These are phyloP conservation scores for Umbelopsis ramanniana DNA, from an alignment of 192 early-diverging fungal genomes.

Conservation along the genomic window DNA sequence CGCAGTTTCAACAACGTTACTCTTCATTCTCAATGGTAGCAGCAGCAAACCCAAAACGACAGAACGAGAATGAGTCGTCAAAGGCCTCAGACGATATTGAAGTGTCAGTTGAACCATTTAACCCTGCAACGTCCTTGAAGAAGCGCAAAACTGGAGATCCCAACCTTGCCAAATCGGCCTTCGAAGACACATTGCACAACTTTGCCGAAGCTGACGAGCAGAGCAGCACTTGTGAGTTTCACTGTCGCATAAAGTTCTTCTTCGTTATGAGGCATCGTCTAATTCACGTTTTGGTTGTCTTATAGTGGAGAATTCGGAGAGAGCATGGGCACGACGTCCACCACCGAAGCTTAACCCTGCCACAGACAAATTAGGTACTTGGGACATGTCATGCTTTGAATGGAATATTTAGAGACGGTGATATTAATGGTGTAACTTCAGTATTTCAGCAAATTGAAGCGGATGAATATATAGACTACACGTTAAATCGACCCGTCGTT, in stretches of 20 bases:
- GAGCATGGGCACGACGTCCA: conserved; percentile 42
- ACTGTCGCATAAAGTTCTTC: too few relatives aligned
- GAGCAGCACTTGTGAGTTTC: not conserved
- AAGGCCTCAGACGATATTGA: not conserved
- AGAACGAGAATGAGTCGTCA: conserved; percentile 5
- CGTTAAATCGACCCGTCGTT: conserved; percentile 58
- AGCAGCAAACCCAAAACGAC: not conserved
- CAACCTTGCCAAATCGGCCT: conserved; percentile 7
- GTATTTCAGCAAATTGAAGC: conserved; percentile 98
- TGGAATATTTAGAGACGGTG: too few relatives aligned
- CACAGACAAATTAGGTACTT: conserved; percentile 44
- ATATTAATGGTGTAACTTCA: conserved; percentile 24
- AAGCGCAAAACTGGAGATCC: conserved; percentile 5
- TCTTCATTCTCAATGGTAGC: not conserved
- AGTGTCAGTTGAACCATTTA: not conserved
- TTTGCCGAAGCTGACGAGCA: conserved; percentile 1
- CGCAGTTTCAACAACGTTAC: not conserved
- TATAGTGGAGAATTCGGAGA: conserved; percentile 41
- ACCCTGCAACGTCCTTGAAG: conserved; percentile 7
- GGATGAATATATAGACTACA: conserved; percentile 75
- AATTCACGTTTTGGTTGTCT: not conserved
- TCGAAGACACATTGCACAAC: conserved; percentile 7
- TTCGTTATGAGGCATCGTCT: not conserved
- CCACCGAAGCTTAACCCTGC: conserved; percentile 34
- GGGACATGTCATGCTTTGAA: too few relatives aligned